Evolutionary conservation across 805 yeast species (phyloP), one percentile per base, ranked within the genome.

Genomic region (Zygotorulaspora florentina): DNA sequence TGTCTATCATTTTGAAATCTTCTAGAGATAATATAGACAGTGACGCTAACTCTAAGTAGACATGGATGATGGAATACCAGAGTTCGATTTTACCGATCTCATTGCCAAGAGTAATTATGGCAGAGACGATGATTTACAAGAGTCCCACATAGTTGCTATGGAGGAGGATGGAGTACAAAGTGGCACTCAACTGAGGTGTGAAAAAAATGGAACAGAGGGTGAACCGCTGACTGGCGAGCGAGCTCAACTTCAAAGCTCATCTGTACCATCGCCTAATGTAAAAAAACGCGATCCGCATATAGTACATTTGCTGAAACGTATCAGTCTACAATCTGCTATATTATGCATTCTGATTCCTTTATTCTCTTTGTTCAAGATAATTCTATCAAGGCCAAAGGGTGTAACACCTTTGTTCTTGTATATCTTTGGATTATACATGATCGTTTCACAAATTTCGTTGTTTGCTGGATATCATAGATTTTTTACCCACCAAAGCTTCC

Each of bases 391-490:
- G 11, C 60, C 58, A 8, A 47, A 34, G n/a, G 45, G 48, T 17
- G 42, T 36, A 2, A 50, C 51, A 10, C 39, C 46, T 16, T 17
- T 34, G n/a, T 45, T 50, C 25, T 25, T 49, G 12, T 42, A 46
- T 30, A 45, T 48, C 39, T 45, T 54, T 35, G 52, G 47, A n/a
- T 46, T 45, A 15, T 53, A 51, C 43, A 47, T 50, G 52, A 33
- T 54, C 11, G 16, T 52, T 7, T 53, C 61, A 11, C 45, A 51
- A 31, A 28, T 53, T 12, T 48, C 59, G n/a, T 41, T 58, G n/a
- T 54, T 56, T 26, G 57, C 58, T 2, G 63, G 63, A 1, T 58
- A 58, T 31, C 63, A 58, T 39, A 52, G 60, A 29, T 58, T 57
- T 40, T 58, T 57, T 41, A 53, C 58, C 23, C 63, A 57, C 39